A percentile compares a stretch with the other conserved stretches of the same genome.
phyloP scores from a whole-genome alignment of 176 grass and related monocot genomes.

The Cenchrus fungigraminus region DNA sequence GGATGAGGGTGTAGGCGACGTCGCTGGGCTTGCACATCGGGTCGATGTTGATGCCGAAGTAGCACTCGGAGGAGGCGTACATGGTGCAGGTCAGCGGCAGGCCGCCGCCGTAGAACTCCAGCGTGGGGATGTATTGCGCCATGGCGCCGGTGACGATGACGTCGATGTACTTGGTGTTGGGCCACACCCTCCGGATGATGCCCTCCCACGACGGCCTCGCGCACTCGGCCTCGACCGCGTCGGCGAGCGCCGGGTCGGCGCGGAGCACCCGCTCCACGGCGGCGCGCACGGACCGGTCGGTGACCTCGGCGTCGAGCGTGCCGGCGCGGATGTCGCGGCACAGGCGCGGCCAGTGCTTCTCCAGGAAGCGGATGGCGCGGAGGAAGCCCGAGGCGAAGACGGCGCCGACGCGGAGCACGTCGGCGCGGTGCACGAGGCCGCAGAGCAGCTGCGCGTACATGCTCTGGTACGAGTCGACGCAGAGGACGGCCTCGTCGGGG shows the following conservation, averaged over 20 bases:
- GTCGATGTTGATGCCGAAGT: slow-evolving; percentile 88
- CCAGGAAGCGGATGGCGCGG: slow-evolving; percentile 63
- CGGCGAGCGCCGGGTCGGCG: slow-evolving; percentile 59
- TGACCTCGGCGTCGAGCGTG: slow-evolving; percentile 40
- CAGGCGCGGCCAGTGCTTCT: slow-evolving; percentile 60
- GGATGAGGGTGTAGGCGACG: slow-evolving; percentile 93
- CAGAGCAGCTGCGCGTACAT: slow-evolving; percentile 80
- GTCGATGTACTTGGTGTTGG: slow-evolving; percentile 88
- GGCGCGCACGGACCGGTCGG: slow-evolving; percentile 47
- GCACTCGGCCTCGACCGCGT: slow-evolving; percentile 67
- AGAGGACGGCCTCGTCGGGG: slow-evolving; percentile 66
- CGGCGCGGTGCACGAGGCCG: slow-evolving; percentile 63
- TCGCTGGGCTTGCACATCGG: slow-evolving; percentile 89
- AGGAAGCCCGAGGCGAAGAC: slow-evolving; percentile 66
- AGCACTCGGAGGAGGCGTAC: slow-evolving; percentile 97
- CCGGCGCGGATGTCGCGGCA: slow-evolving; percentile 57
- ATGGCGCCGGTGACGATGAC: slow-evolving; percentile 98
- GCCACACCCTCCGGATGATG: slow-evolving; percentile 87
- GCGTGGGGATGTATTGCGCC: slow-evolving; percentile 89
- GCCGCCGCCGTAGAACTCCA: slow-evolving; percentile 77
- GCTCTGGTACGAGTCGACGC: slow-evolving; percentile 72
- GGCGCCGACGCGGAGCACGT: slow-evolving; percentile 65
- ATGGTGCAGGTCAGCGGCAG: slow-evolving; percentile 92
- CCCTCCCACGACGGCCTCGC: slow-evolving; percentile 64
- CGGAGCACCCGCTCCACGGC: slow-evolving; percentile 50